Percentiles rank a stretch among this genome's conserved stretches.
These are phyloP conservation scores for Globisporangium splendens DNA, from an alignment of 352 stramenopile genomes.

Conservation along the genomic window DNA sequence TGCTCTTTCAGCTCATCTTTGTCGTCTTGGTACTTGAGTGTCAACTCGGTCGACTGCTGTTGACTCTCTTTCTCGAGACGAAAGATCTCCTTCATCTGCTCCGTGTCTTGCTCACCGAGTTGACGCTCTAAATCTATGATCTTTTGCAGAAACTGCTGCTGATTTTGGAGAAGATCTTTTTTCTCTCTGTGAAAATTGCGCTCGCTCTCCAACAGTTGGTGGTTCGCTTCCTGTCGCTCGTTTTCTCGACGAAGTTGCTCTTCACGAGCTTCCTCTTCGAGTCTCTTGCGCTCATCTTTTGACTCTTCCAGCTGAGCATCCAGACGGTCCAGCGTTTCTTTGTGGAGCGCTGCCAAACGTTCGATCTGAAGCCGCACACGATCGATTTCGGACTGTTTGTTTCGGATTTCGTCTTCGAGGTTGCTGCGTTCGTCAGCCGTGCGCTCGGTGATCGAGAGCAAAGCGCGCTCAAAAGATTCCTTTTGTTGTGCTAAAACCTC, in stretches of 20 bases:
- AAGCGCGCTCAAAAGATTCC: conserved; percentile 54
- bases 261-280: conserved; percentile 37
- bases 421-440: conserved; percentile 40
- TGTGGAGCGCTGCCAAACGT: conserved; percentile 48
- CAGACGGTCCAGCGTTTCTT: conserved; percentile 50
- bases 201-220: conserved; percentile 58
- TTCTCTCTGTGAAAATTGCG: conserved; percentile 69
- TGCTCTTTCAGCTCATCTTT: conserved; percentile 59
- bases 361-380: conserved; percentile 55
- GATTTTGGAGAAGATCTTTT: conserved; percentile 52
- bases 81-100: conserved; percentile 65
- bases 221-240: conserved; percentile 42
- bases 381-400: conserved; percentile 51
- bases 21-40: conserved; percentile 44
- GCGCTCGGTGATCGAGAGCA: conserved; percentile 50
- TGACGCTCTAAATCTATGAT: conserved; percentile 62
- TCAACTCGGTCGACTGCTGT: conserved; percentile 35
- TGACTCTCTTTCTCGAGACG: conserved; percentile 55
- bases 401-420: conserved; percentile 55
- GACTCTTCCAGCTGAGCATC: conserved; percentile 50
- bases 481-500: conserved; percentile 65
- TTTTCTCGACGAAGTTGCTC: conserved; percentile 39
- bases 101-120: conserved; percentile 57
- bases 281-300: conserved; percentile 47
- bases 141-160: conserved; percentile 59